Percentiles rank a stretch among this genome's conserved stretches.
These are phyloP conservation scores for Fusarium algeriense DNA, from an alignment of 2,329 filamentous ascomycete species.

Conservation along the genomic window DNA sequence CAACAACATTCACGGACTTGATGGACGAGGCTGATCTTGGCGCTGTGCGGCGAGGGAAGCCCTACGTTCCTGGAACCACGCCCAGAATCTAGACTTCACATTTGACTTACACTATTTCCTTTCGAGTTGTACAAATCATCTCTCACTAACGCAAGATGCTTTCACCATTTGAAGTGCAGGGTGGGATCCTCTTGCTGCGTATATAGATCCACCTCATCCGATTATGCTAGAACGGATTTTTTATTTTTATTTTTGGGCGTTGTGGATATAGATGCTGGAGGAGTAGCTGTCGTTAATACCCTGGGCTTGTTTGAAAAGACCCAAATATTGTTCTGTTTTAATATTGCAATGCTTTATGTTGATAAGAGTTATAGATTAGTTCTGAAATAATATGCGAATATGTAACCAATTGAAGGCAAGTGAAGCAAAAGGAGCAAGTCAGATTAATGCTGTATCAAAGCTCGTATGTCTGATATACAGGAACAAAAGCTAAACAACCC, in stretches of 20 bases:
- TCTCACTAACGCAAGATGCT: conserved; percentile 15
- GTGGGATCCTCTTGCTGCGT: conserved; percentile 24
- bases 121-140: not conserved
- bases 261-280: conserved; percentile 25
- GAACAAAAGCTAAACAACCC: not conserved
- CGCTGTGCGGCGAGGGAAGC: conserved; percentile 56
- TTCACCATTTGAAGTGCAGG: conserved; percentile 31
- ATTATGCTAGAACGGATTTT: conserved; percentile 21
- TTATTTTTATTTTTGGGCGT: conserved; percentile 11
- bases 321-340: conserved; percentile 10
- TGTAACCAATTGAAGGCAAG: not conserved
- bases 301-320: conserved; percentile 21
- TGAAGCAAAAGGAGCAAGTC: not conserved
- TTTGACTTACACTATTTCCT: not conserved
- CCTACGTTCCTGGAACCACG: conserved; percentile 57
- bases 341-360: conserved; percentile 12
- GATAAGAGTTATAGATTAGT: conserved; percentile 29
- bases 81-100: conserved; percentile 46
- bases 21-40: conserved; percentile 63
- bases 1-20: conserved; percentile 66
- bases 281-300: conserved; percentile 45
- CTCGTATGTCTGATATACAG: conserved; percentile 5
- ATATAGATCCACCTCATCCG: conserved; percentile 21
- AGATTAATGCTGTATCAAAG: not conserved
- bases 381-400: conserved; percentile 43